Evolutionary conservation across 2,329 filamentous ascomycete genomes (phyloP).

Genomic region (Periglandula ipomoeae): DNA sequence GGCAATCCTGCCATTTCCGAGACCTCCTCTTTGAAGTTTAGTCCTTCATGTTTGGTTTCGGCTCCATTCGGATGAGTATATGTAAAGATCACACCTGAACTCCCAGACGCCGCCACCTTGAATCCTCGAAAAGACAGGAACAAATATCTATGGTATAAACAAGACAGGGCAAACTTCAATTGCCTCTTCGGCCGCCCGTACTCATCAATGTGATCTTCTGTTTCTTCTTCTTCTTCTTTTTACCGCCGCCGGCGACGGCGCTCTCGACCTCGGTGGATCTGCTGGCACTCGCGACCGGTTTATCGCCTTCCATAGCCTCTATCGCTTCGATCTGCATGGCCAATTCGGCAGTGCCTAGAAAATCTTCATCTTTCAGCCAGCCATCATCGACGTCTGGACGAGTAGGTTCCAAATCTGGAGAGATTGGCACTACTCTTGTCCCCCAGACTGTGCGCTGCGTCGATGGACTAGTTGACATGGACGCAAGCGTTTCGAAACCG

Average conservation of each 20-base stretch:
- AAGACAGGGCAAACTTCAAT: constrained; percentile 15
- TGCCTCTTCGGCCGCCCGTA: constrained; percentile 46
- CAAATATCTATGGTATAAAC: neutral
- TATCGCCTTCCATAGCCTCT: constrained; percentile 26
- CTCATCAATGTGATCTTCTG: constrained; percentile 68
- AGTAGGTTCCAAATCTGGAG: constrained; percentile 41
- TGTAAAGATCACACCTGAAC: no score
- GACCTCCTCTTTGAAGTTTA: no score
- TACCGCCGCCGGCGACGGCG: constrained; percentile 22
- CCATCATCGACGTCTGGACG: constrained; percentile 54
- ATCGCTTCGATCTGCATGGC: constrained; percentile 50
- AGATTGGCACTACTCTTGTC: constrained; percentile 58
- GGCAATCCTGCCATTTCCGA: no score
- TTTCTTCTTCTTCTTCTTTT: constrained; percentile 56
- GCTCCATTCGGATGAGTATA: no score
- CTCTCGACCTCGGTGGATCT: constrained; percentile 8
- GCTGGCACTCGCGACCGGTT: constrained; percentile 9
- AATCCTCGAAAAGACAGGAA: neutral
- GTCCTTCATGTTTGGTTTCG: no score
- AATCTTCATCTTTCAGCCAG: constrained; percentile 75
- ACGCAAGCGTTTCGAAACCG: constrained; percentile 61
- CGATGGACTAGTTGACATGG: constrained; percentile 73
- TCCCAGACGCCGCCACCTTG: no score
- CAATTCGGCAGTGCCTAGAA: constrained; percentile 54
- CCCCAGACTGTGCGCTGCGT: constrained; percentile 82